phyloP scores from a whole-genome alignment of 2,329 filamentous ascomycete species.

The Albophoma yamanashiensis region DNA sequence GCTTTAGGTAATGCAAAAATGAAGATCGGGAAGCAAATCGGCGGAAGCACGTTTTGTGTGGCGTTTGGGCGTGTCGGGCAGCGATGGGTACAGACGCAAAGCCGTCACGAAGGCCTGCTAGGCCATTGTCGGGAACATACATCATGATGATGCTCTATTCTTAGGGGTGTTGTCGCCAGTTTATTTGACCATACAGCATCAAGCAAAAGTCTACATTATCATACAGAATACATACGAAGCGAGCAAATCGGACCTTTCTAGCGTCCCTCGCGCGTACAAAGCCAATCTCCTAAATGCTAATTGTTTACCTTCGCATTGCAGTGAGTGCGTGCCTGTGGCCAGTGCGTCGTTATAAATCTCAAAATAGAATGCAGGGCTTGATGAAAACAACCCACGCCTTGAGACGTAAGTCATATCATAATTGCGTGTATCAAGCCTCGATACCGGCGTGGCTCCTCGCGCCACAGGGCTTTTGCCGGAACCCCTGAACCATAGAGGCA shows the following conservation, averaged over 20 bases:
- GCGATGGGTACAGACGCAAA: background rate
- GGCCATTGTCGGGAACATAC: background rate
- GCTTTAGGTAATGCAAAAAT: background rate
- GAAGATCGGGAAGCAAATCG: background rate
- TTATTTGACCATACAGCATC: background rate
- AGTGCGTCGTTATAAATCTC: background rate
- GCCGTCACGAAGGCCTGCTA: background rate
- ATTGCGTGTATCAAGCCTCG: conserved; percentile 1
- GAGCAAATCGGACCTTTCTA: background rate
- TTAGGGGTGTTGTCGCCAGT: background rate
- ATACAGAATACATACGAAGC: background rate
- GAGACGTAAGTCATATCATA: background rate
- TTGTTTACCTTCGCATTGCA: background rate
- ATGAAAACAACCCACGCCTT: background rate
- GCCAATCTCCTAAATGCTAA: background rate
- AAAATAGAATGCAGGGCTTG: background rate
- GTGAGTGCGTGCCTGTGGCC: background rate
- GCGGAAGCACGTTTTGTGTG: background rate
- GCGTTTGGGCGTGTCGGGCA: conserved; percentile 3
- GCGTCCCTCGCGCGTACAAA: background rate
- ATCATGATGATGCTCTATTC: background rate
- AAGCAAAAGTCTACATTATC: background rate
- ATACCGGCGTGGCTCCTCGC: background rate
- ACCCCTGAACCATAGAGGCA: conserved; percentile 1
- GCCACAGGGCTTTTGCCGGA: background rate